Evolutionary conservation across 495 filamentous ascomycete genomes (phyloP).

Genomic region (Bathelium albidoporum): DNA sequence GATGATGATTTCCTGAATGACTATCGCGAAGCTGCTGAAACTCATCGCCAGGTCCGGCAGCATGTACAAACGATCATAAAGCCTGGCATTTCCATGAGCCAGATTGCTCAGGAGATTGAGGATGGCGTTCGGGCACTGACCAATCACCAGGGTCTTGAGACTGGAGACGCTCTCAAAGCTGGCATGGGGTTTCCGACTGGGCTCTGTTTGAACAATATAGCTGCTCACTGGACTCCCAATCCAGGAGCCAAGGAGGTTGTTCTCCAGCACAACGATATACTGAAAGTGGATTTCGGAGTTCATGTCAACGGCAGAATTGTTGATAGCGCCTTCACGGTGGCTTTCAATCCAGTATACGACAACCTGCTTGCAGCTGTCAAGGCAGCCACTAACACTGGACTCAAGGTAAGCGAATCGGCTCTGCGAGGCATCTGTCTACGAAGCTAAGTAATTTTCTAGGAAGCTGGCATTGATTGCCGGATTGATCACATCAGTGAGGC

Average conservation of each 20-base stretch:
- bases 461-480: constrained; percentile 73
- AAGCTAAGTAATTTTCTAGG: constrained; percentile 27
- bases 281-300: constrained; percentile 90
- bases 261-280: constrained; percentile 69
- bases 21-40: constrained; percentile 78
- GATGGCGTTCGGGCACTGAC: constrained; percentile 69
- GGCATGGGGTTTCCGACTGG: constrained; percentile 88
- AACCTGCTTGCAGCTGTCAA: constrained; percentile 71
- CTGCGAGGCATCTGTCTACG: not conserved
- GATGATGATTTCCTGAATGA: constrained; percentile 64
- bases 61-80: constrained; percentile 72
- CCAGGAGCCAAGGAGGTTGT: constrained; percentile 72
- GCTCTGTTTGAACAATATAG: constrained; percentile 75
- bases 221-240: constrained; percentile 85
- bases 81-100: constrained; percentile 68
- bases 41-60: constrained; percentile 78
- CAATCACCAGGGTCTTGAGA: constrained; percentile 65
- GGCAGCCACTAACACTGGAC: constrained; percentile 78
- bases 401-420: constrained; percentile 36
- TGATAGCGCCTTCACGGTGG: constrained; percentile 85
- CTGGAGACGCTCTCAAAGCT: constrained; percentile 66
- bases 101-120: constrained; percentile 81
- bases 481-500: constrained; percentile 64
- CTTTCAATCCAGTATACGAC: constrained; percentile 79
- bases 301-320: constrained; percentile 87